These are phyloP conservation scores for Neoboletus magnificus DNA, from an alignment of 768 basidiomycete genomes.

Conservation along the genomic window DNA sequence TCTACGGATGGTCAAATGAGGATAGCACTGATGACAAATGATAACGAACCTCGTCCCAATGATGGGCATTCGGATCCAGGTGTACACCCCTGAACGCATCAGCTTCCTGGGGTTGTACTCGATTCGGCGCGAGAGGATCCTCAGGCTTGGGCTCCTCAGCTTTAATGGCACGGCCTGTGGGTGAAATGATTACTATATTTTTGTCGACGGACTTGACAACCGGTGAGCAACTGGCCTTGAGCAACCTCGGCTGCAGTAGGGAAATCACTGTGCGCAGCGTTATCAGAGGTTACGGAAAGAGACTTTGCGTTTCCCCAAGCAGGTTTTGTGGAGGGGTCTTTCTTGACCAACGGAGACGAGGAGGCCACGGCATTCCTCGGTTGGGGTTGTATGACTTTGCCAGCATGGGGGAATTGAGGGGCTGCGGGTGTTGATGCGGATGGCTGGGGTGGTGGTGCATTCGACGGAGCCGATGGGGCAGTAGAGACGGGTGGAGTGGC, in stretches of 20 bases:
- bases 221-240: constrained; percentile 51
- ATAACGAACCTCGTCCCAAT: constrained; percentile 92
- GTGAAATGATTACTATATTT: constrained; percentile 13
- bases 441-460: constrained; percentile 44
- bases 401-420: constrained; percentile 53
- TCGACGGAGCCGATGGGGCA: constrained; percentile 45
- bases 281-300: constrained; percentile 34
- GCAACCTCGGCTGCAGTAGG: constrained; percentile 97
- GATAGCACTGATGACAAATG: constrained; percentile 4
- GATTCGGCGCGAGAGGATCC: constrained; percentile 47
- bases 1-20: constrained; percentile 40
- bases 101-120: constrained; percentile 75
- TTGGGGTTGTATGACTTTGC: constrained; percentile 66
- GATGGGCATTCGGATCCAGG: constrained; percentile 88
- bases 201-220: neutral
- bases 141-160: constrained; percentile 44
- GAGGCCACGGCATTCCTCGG: constrained; percentile 40
- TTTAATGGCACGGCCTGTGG: constrained; percentile 20
- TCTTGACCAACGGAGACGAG: constrained; percentile 34
- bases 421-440: constrained; percentile 38
- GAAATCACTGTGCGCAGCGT: constrained; percentile 64
- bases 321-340: constrained; percentile 42
- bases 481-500: constrained; percentile 58
- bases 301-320: constrained; percentile 71
- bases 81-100: constrained; percentile 95